Evolutionary conservation across 768 basidiomycete genomes (phyloP), one percentile per base, ranked within the genome.

Genomic region (Mycena chlorophos): DNA sequence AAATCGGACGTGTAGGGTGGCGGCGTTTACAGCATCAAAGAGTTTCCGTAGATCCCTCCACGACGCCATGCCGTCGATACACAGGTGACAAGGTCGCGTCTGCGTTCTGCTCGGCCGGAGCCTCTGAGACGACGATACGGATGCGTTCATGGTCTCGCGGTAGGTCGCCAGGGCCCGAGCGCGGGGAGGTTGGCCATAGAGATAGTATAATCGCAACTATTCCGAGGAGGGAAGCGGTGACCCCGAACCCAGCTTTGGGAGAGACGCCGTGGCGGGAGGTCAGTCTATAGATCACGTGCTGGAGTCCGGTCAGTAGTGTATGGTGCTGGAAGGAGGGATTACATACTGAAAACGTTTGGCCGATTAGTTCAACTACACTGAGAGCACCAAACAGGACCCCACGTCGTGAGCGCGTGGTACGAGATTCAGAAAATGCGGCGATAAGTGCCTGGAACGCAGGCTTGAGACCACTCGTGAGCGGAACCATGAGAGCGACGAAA

Each of bases 271-370:
- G 52, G 12, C 23, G 14, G 30, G 50, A 57, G 30, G 49, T 22
- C 39, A 56, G 49, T 43, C 47, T 51, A 40, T 54, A 61, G 52
- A 57, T 47, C 45, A 61, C 19, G 51, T 54, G 40, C 60, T 61
- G 56, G 27, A 23, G 42, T 14, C 22, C 25, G 2, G n/a, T 31
- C 4, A 19, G 8, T 13, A n/a, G 1, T 23, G 49, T 10, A 25
- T 8, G 52, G 20, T n/a, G 10, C 8, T 43, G 40, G 10, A 23
- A 16, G 40, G 14, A n/a, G 40, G 40, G 10, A 34, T 34, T 17
- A 47, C 56, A 2, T 10, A 54, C 60, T 25, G 60, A 61, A 39
- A 61, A 42, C 3, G 56, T 57, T 37, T 61, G 52, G 34, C 55
- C 60, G 27, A 61, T 51, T 49, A 51, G 39, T 8, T 28, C 49